A percentile compares a stretch with the other conserved stretches of the same genome.
Evolutionary conservation across 2,329 filamentous ascomycete species (phyloP).

Genomic region (Arthrocladium fulminans): DNA sequence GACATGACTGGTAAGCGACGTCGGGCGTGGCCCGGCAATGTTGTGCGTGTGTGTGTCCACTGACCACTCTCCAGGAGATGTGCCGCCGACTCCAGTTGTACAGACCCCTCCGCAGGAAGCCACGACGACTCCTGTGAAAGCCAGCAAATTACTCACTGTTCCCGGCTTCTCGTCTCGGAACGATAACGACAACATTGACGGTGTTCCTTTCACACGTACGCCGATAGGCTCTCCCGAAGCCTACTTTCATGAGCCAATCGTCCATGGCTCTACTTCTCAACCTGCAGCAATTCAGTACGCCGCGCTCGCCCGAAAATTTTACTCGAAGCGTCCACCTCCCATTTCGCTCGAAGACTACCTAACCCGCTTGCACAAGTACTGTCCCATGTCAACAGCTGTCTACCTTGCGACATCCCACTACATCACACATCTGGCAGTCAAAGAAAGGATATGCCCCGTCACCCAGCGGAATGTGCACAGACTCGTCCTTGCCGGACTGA

Average conservation of each 20-base stretch:
- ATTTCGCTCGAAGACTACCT: conserved; percentile 80
- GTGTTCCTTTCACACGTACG: conserved; percentile 27
- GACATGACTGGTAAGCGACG: conserved; percentile 30
- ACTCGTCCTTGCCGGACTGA: conserved; percentile 69
- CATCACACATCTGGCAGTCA: conserved; percentile 71
- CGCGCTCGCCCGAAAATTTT: conserved; percentile 85
- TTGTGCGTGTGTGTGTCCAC: no score
- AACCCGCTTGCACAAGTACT: conserved; percentile 76
- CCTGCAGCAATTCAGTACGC: conserved; percentile 69
- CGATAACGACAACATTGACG: conserved; percentile 31
- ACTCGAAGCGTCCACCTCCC: conserved; percentile 75
- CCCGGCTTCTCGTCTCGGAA: conserved; percentile 31
- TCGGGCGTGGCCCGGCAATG: no score
- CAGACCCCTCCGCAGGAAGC: conserved; percentile 13
- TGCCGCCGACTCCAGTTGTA: conserved; percentile 64
- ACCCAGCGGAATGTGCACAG: conserved; percentile 80
- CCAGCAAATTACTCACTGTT: conserved; percentile 23
- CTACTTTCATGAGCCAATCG: conserved; percentile 39
- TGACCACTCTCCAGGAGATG: conserved; percentile 39
- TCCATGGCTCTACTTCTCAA: conserved; percentile 57
- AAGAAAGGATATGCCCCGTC: conserved; percentile 68
- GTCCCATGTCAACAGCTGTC: conserved; percentile 86
- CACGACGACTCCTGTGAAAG: conserved; percentile 20
- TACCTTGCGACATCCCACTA: conserved; percentile 85
- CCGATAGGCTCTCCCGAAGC: conserved; percentile 44